Evolutionary conservation across 192 early-diverging fungal species (phyloP).

Genomic region (Mortierella alpina): DNA sequence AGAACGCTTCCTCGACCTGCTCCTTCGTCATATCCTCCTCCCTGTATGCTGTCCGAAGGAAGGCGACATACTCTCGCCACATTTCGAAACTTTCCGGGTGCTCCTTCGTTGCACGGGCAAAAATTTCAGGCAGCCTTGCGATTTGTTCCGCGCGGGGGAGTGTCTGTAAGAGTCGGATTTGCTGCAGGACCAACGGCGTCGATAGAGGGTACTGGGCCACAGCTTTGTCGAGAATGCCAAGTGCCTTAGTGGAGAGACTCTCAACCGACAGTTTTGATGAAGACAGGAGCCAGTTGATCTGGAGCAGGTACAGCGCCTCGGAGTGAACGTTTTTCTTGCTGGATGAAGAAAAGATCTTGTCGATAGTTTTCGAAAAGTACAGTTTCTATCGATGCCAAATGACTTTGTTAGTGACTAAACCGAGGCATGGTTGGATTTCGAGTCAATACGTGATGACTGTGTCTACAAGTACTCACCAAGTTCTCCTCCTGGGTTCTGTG

Average conservation of each 20-base stretch:
- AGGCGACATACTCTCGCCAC: slow-evolving; percentile 63
- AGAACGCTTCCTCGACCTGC: slow-evolving; percentile 54
- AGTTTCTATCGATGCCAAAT: slow-evolving; percentile 52
- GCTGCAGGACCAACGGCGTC: slow-evolving; percentile 16
- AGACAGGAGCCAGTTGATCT: slow-evolving; percentile 57
- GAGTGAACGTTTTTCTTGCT: slow-evolving; percentile 56
- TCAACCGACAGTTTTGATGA: slow-evolving; percentile 49
- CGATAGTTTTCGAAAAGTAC: slow-evolving; percentile 69
- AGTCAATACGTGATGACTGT: slow-evolving; percentile 6
- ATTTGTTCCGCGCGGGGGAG: slow-evolving; percentile 32
- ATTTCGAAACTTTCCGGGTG: slow-evolving; percentile 56
- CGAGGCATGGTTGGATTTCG: slow-evolving; percentile 10
- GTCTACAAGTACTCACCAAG: slow-evolving; percentile 52
- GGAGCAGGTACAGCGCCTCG: slow-evolving; percentile 63
- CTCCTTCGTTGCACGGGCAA: slow-evolving; percentile 51
- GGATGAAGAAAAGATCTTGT: slow-evolving; percentile 61
- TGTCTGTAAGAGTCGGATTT: slow-evolving; percentile 34
- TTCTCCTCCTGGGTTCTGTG: slow-evolving; percentile 61
- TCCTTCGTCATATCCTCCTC: slow-evolving; percentile 48
- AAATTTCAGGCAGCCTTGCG: slow-evolving; percentile 43
- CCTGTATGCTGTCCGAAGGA: slow-evolving; percentile 49
- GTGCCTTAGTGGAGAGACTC: slow-evolving; percentile 39
- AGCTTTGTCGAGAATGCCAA: slow-evolving; percentile 56
- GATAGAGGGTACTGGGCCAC: slow-evolving; percentile 52
- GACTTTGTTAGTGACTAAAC: not conserved